Evolutionary conservation across 495 filamentous ascomycete species (phyloP).

Genomic region (Penicillium goetzii): DNA sequence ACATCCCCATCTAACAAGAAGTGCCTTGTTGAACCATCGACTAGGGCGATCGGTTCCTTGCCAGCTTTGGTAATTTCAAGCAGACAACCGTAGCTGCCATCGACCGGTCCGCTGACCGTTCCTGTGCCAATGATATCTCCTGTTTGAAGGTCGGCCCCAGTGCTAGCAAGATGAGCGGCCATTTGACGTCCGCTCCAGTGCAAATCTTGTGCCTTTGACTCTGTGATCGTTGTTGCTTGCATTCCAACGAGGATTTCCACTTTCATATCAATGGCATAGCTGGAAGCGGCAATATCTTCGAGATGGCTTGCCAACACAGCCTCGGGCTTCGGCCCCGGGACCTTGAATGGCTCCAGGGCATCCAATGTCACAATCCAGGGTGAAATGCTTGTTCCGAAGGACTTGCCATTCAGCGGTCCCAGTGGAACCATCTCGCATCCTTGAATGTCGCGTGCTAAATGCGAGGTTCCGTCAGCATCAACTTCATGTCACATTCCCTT

Average conservation of each 20-base stretch:
- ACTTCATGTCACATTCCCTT: not conserved
- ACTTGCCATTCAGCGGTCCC: conserved; percentile 64
- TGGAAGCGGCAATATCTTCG: conserved; percentile 57
- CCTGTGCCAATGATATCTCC: conserved; percentile 84
- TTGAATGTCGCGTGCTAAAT: conserved; percentile 43
- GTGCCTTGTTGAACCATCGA: conserved; percentile 58
- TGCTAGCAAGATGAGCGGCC: conserved; percentile 79
- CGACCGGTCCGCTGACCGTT: conserved; percentile 71
- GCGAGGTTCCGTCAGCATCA: conserved; percentile 8
- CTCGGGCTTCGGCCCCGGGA: conserved; percentile 56
- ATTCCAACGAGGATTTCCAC: conserved; percentile 65
- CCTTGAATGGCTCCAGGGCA: conserved; percentile 66
- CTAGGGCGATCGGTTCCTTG: conserved; percentile 61
- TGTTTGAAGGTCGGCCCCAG: conserved; percentile 71
- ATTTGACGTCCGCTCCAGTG: conserved; percentile 87
- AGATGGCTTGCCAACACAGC: conserved; percentile 63
- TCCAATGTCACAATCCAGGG: conserved; percentile 83
- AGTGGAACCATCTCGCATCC: conserved; percentile 41
- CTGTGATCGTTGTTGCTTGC: conserved; percentile 58
- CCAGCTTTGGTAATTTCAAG: conserved; percentile 70
- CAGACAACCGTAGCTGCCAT: conserved; percentile 64
- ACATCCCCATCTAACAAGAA: conserved; percentile 81
- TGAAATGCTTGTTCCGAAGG: conserved; percentile 79
- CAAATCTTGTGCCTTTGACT: conserved; percentile 64
- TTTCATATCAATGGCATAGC: conserved; percentile 70